Evolutionary conservation across 495 filamentous ascomycete species (phyloP).

Genomic region (Xylaria telfairii): DNA sequence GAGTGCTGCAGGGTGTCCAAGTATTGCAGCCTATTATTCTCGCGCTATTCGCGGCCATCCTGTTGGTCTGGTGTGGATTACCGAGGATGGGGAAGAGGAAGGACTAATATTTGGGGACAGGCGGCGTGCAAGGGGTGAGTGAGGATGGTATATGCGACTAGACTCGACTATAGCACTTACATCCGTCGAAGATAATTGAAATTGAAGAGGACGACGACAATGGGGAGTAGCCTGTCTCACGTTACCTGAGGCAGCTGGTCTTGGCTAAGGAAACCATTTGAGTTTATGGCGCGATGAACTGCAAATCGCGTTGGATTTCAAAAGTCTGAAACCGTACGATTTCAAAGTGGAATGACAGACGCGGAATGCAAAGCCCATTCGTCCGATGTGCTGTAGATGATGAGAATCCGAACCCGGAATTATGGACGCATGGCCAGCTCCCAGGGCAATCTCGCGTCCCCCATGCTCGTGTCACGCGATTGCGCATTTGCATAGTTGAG

Average conservation of each 20-base stretch:
- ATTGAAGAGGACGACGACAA: neutral
- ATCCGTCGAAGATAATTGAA: neutral
- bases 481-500: neutral
- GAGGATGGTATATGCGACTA: neutral
- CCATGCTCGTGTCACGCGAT: neutral
- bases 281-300: neutral
- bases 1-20: slow-evolving; percentile 77
- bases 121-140: neutral
- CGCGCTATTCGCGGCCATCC: slow-evolving; percentile 65
- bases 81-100: slow-evolving; percentile 25
- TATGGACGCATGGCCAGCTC: neutral
- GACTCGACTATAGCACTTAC: neutral
- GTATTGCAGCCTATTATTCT: slow-evolving; percentile 80
- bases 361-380: neutral
- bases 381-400: slow-evolving; percentile 5
- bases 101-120: neutral
- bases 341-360: neutral
- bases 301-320: neutral
- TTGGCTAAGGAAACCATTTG: neutral
- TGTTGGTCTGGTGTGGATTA: slow-evolving; percentile 57
- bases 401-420: neutral
- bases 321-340: neutral
- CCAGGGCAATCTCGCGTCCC: neutral
- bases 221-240: neutral
- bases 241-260: neutral